Base-by-base conservation (phyloP, 495 filamentous ascomycete genomes). In the Penicillium steckii region DNA sequence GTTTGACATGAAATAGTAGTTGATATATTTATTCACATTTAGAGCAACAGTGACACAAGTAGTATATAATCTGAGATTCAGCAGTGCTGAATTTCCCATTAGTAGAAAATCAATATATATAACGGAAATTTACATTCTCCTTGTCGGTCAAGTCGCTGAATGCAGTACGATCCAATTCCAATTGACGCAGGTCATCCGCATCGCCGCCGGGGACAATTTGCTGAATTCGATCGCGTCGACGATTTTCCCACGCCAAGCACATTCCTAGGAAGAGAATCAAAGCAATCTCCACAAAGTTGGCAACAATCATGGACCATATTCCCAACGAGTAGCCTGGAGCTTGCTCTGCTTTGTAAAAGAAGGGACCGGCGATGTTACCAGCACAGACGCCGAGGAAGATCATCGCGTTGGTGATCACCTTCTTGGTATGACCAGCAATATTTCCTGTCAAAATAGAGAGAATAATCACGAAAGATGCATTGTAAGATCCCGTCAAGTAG, bases 361-460 rank as follows among this genome's bases (percentile, higher is more conserved):
- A 82, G 2, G 81, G 81, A 0, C 80, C 76, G 2, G 73, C 68
- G 22, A 80, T 76, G 42, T 78, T 77, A 8, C 71, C 74, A 24
- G 60, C 62, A 44, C 73, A 77, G 3, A 70, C 69, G 1, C 68
- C 73, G 1, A 74, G 40, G 55, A 78, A 82, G 44, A 80, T 68
- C 42, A 80, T 73, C 0, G 74, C 80, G 29, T 80, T 80, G 0
- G 76, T 74, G 29, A 79, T 71, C 4, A 78, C 73, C 42, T 84
- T 82, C 62, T 85, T 85, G 1, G 80, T 81, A 38, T 85, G 80
- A 1, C 81, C 76, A 1, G 71, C 79, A 44, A 69, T 76, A 48
- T 81, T 81, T 9, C 68, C 71, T 0, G 79, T 85, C 3, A 74
- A 64, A 12, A 87, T 67, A 9, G 77, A 80, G 27, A 84, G 69